phyloP scores from a whole-genome alignment of 805 yeast genomes.

The Candida multigemmis region DNA sequence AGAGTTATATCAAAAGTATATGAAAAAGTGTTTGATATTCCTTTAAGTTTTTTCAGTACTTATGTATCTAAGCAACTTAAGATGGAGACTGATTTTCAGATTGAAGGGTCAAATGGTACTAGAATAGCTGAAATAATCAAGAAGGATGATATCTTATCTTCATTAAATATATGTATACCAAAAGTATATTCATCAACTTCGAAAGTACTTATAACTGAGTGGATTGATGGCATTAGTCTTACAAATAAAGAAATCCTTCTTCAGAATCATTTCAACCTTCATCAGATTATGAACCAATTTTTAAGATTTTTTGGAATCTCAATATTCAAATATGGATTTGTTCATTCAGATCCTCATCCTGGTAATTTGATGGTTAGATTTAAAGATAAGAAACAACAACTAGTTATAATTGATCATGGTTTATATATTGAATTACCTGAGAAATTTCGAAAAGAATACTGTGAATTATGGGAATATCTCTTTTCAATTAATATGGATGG shows the following conservation, averaged over 20 bases:
- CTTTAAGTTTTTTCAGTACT: conserved; percentile 45
- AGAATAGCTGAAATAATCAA: conserved; percentile 27
- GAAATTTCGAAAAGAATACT: conserved; percentile 46
- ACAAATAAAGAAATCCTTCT: conserved; percentile 35
- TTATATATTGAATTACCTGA: conserved; percentile 48
- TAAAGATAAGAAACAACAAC: conserved; percentile 32
- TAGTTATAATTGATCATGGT: conserved; percentile 72
- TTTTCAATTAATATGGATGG: conserved; percentile 43
- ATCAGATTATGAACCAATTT: conserved; percentile 39
- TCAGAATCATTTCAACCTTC: conserved; percentile 27
- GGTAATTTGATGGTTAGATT: conserved; percentile 60
- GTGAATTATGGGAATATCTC: conserved; percentile 54
- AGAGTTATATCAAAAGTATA: conserved; percentile 41
- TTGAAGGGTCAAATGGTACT: conserved; percentile 47
- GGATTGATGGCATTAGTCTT: conserved; percentile 67
- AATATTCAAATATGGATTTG: conserved; percentile 57
- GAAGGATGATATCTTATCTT: conserved; percentile 30
- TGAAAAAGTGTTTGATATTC: conserved; percentile 54
- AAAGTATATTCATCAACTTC: conserved; percentile 35
- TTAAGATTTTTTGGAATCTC: conserved; percentile 45
- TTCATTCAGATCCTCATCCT: conserved; percentile 77
- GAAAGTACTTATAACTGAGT: conserved; percentile 56
- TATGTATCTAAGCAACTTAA: conserved; percentile 50
- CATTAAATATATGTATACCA: conserved; percentile 46
- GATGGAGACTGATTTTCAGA: conserved; percentile 53